Base-by-base conservation (phyloP, 805 yeast species). In the Scheffersomyces stipitis region DNA sequence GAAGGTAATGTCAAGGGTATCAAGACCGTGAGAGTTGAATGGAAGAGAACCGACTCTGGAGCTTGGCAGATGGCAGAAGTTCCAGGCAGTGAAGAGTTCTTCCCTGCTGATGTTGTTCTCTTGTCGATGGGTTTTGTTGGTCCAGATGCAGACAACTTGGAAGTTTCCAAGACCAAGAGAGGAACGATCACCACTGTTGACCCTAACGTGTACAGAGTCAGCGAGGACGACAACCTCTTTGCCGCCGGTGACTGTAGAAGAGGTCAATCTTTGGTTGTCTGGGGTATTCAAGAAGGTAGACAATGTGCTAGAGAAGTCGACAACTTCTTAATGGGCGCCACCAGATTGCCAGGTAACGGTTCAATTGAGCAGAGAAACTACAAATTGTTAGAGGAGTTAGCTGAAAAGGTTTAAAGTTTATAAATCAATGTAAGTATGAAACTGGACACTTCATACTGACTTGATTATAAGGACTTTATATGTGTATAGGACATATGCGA, bases 281-380 rank as follows among this genome's bases (percentile, higher is more conserved):
- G 98, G 98, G 99, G 98, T 69, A 91, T 91, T 52, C 98, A 93
- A 70, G 99, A 91, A 69, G 99, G 99, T 49, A 83, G 98, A 73
- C 96, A 91, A 67, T 89, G 96, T 78, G 99, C 99, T 26, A 77
- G 96, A 49, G 89, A 87, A 52, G 95, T 91, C 45, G 99, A 91
- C 59, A 62, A 71, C 50, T 85, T 63, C 62, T 73, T 91, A 61
- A 80, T 81, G 80, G 90, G 91, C 17, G 65, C 76, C 45, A 76
- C 96, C 15, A 76, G 85, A 56, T 75, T 93, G 54, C 98, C 99
- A 43, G 96, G 96, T 30, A 86, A 86, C 59, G 98, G 98, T 38
- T 83, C 96, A 27, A 85, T 93, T 58, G 87, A 83, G 52, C 87
- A 83, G 66, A 81, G 97, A 64, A 81, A 84, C 63, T 86, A 75